Conservation (phyloP, 208 protist genomes). For the Trichomonas tenax region DNA sequence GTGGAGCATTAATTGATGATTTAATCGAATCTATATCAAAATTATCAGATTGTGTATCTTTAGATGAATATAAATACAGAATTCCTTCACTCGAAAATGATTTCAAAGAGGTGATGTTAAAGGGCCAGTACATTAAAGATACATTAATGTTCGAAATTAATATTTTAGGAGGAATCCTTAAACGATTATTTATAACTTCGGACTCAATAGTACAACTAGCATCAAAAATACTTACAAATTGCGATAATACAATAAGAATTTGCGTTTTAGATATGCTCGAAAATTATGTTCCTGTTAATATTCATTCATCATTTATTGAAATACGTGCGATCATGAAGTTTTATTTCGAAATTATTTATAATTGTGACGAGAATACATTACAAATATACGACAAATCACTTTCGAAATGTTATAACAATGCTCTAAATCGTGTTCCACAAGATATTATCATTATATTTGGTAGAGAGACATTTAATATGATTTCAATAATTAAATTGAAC, state of each 20-base stretch:
- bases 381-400: background rate
- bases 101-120: background rate
- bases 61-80: background rate
- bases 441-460: background rate
- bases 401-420: background rate
- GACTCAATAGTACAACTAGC: background rate
- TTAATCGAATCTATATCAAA: background rate
- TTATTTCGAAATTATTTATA: background rate
- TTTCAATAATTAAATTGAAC: background rate
- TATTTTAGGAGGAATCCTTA: background rate
- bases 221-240: background rate
- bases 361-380: background rate
- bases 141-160: background rate
- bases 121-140: background rate
- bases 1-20: background rate
- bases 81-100: background rate
- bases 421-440: background rate
- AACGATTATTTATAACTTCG: background rate
- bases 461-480: background rate
- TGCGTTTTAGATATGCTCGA: background rate
- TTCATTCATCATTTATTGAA: background rate
- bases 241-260: background rate
- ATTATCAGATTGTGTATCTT: background rate
- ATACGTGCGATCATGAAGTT: background rate
- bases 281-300: background rate